Evolutionary conservation across 306 rosid genomes (phyloP), one percentile per base, ranked within the genome.

Genomic region (Vigna reflexopilosa): DNA sequence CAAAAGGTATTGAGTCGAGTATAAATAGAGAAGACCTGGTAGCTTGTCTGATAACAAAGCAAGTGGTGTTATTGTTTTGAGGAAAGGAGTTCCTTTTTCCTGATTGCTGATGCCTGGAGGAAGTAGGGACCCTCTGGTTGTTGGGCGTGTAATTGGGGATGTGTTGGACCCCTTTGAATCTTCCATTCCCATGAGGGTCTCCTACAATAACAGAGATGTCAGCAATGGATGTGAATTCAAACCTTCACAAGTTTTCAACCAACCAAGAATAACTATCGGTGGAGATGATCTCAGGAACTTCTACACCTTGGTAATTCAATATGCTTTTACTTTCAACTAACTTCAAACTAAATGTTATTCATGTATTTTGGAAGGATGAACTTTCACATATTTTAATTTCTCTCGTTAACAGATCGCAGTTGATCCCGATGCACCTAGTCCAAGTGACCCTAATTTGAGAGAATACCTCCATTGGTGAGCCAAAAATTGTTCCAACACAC

Each of bases 351-450:
- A 20, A 20, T 20, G 22, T 20, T 20, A 20, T 20, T 20, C 22
- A 32, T 32, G 0, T 32, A 55, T 19, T 2, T 72, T 38, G 2
- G 17, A 30, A 30, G 32, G 32, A 30, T 30, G 32, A 30, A 30
- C 5, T 30, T 30, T 30, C 5, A 30, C 32, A 30, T 30, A 30
- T 30, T 30, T 30, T 30, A 11, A 20, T 63, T 36, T 9, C 12
- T 51, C 36, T 36, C 15, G 2, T 47, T 59, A 1, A 34, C 19
- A 84, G 88, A 44, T 77, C 9, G 62, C 76, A 57, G 78, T 85
- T 76, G 83, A 85, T 72, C 78, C 83, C 2, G 88, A 85, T 77
- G 85, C 88, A 48, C 88, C 88, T 20, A 85, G 79, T 70, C 88
- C 88, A 4, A 81, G 85, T 56, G 62, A 85, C 10, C 88, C 88